These are phyloP conservation scores for Euclidium syriacum DNA, from an alignment of 345 rosid species.

Conservation along the genomic window DNA sequence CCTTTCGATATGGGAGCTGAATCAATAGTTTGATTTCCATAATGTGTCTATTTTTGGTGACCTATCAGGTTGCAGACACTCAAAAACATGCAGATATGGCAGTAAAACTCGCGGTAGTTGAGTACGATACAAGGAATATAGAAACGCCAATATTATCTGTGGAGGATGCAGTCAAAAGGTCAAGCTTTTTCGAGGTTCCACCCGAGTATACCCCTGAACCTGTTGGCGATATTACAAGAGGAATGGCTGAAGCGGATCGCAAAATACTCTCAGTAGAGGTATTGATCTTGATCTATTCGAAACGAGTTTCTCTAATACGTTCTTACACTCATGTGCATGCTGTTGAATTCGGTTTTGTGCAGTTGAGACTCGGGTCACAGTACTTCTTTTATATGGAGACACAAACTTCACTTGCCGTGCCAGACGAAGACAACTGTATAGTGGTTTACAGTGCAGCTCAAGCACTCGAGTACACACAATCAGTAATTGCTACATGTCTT, in stretches of 20 bases:
- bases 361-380: slow-evolving; percentile 66
- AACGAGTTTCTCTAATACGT: too few species aligned
- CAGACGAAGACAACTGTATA: too few species aligned
- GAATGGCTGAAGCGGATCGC: slow-evolving; percentile 70
- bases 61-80: slow-evolving; percentile 66
- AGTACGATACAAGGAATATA: slow-evolving; percentile 45
- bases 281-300: not conserved
- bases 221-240: slow-evolving; percentile 58
- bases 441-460: slow-evolving; percentile 58
- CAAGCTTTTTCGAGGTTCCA: slow-evolving; percentile 58
- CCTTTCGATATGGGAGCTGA: slow-evolving; percentile 61
- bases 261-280: slow-evolving; percentile 58
- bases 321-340: too few species aligned
- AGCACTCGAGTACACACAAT: slow-evolving; percentile 46
- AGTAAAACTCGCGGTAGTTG: slow-evolving; percentile 46
- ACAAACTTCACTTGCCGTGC: too few species aligned
- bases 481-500: slow-evolving; percentile 51
- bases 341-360: not conserved
- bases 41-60: too few species aligned
- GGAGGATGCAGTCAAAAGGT: slow-evolving; percentile 54
- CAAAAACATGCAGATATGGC: slow-evolving; percentile 62
- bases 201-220: slow-evolving; percentile 37
- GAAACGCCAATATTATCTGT: slow-evolving; percentile 63
- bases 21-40: slow-evolving; percentile 76
- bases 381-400: too few species aligned